These are phyloP conservation scores for Filobasidium wieringae DNA, from an alignment of 768 basidiomycete species.

Conservation along the genomic window DNA sequence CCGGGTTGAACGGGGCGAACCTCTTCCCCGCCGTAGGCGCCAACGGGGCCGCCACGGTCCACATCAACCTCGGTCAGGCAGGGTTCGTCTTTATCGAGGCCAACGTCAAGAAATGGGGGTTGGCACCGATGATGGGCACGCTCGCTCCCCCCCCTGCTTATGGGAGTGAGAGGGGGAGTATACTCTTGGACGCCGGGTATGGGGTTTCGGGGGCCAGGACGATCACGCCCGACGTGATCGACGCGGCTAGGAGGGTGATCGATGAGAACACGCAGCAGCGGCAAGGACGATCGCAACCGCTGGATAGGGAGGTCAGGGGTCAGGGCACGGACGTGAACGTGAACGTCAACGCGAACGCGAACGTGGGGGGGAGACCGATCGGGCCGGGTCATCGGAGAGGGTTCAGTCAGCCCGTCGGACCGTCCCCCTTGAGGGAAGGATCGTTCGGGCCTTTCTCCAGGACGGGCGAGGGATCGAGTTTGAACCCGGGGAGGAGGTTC, in stretches of 20 bases:
- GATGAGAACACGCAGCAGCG: not conserved
- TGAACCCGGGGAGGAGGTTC: not conserved
- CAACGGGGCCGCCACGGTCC: slow-evolving; percentile 88
- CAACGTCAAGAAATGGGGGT: slow-evolving; percentile 99
- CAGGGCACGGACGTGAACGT: not conserved
- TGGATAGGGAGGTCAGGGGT: not conserved
- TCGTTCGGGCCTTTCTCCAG: not conserved
- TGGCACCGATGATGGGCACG: slow-evolving; percentile 93
- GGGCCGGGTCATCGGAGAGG: not conserved
- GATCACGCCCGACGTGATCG: not conserved
- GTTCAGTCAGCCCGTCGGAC: not conserved
- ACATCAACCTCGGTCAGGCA: slow-evolving; percentile 93
- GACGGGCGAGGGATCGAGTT: not conserved
- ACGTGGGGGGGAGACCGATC: not conserved
- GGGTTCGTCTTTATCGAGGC: slow-evolving; percentile 99
- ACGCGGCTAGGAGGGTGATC: slow-evolving; percentile 7
- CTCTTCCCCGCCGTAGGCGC: slow-evolving; percentile 96
- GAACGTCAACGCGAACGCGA: not conserved
- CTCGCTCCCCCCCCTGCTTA: slow-evolving; percentile 96
- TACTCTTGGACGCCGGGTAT: slow-evolving; percentile 80
- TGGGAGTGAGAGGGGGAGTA: slow-evolving; percentile 91
- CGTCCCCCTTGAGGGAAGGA: not conserved
- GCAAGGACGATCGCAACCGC: not conserved
- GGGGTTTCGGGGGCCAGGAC: slow-evolving; percentile 32
- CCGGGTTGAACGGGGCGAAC: slow-evolving; percentile 79